Base-by-base conservation (phyloP, 31 red algal genomes). In the Odonthalia washingtoniensis region DNA sequence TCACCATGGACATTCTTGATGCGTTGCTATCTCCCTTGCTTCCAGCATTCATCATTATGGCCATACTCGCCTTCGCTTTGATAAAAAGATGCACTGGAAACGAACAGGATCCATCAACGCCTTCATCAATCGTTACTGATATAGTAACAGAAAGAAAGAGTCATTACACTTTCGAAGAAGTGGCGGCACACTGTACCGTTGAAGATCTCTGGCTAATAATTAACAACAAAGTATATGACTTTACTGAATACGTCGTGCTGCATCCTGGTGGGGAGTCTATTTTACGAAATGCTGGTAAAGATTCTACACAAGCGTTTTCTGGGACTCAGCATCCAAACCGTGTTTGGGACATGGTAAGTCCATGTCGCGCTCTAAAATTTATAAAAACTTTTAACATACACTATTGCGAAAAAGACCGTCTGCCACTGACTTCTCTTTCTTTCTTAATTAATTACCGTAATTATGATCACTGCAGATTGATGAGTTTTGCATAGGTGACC, bases 211-310 rank as follows among this genome's bases (percentile, higher is more conserved):
- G 96, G 96, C 91, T 98, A 28, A 90, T 95, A 44, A 98, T 98
- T 34, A 72, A 85, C 45, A 93, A 79, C 4, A 95, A 95, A 46
- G 96, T 98, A 14, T 98, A 98, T 52, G 88, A 98, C 72, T 97
- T 97, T 78, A 90, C 87, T 2, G 81, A 85, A 43, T 95, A 95
- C 78, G 73, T 94, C 75, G 81, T 86, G 33, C 45, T 89, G 53
- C 98, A 99, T 81, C 98, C 98, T 38, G 98, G 98, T 17, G 98
- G 98, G 28, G 95, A 97, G 39, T 95, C 98, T 4, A 95, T 99
- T 61, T 70, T 99, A 43, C 80, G 93, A 68, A 97, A 99, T 74
- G 98, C 98, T 5, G 98, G 98, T 3, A 44, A 63, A 38, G 98
- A 99, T 72, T 95, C 98, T n/a, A 94, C 98, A 17, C 68, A 70